phyloP scores from a whole-genome alignment of 306 rosid genomes.

The Medicago truncatula region MtrunA17r5.0-ANR NC_053048.1:36807501-36808000 shows the following conservation, averaged over 20 bases:
- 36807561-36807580: background rate
- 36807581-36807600: conserved; percentile 21
- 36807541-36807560: conserved; percentile 26
- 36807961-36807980: conserved; percentile 21
- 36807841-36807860: conserved; percentile 71
- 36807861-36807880: conserved; percentile 91
- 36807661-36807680: background rate
- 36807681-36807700: background rate
- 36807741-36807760: conserved; percentile 17
- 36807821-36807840: conserved; percentile 10
- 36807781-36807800: conserved; percentile 25
- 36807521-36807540: conserved; percentile 8
- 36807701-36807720: conserved; percentile 7
- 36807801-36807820: background rate
- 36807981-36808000: conserved; percentile 11
- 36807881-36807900: conserved; percentile 87
- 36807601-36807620: conserved; percentile 26
- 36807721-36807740: conserved; percentile 1
- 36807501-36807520: background rate
- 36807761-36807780: conserved; percentile 30
- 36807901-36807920: conserved; percentile 92
- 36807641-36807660: conserved; percentile 5
- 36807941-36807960: conserved; percentile 73
- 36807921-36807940: conserved; percentile 80
- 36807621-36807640: conserved; percentile 24